Evolutionary conservation across 2,329 filamentous ascomycete species (phyloP).

Genomic region (Alternaria infectoria): DNA sequence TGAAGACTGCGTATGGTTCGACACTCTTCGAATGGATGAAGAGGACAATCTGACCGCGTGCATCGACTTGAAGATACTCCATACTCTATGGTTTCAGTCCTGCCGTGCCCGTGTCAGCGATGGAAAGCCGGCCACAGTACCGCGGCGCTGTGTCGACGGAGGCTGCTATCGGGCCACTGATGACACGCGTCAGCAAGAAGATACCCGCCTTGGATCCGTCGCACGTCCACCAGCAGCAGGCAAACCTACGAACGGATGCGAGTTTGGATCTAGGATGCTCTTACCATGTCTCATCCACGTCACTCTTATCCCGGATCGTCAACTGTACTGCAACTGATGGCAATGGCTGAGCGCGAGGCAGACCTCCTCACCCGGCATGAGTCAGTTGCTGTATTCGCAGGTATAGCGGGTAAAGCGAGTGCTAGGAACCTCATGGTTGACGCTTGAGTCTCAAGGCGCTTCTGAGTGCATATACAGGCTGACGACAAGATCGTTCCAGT

Average conservation of each 20-base stretch:
- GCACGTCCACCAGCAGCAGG: not conserved
- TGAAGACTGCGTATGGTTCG: not conserved
- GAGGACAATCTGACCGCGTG: not conserved
- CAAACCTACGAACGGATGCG: not conserved
- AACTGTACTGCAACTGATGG: not conserved
- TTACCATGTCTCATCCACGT: too few relatives aligned
- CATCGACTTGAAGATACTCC: not conserved
- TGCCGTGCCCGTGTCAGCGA: not conserved
- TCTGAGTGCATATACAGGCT: not conserved
- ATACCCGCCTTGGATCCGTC: not conserved
- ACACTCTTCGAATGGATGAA: not conserved
- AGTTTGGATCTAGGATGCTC: too few relatives aligned
- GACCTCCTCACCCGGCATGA: too few relatives aligned
- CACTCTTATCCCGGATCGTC: rapidly evolving
- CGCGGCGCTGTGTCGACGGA: not conserved
- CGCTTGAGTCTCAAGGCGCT: too few relatives aligned
- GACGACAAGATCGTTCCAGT: not conserved
- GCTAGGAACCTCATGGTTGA: too few relatives aligned
- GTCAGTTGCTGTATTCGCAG: not conserved
- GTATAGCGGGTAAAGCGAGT: not conserved
- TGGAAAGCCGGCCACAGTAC: too few relatives aligned
- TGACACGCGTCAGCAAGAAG: not conserved
- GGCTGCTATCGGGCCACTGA: not conserved
- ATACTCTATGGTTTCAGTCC: not conserved
- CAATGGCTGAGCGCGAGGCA: not conserved